Percentiles rank a stretch among this genome's conserved stretches.
Conservation (phyloP, 202 grass and related monocot species). For the Schoenoplectus triqueter region DNA sequence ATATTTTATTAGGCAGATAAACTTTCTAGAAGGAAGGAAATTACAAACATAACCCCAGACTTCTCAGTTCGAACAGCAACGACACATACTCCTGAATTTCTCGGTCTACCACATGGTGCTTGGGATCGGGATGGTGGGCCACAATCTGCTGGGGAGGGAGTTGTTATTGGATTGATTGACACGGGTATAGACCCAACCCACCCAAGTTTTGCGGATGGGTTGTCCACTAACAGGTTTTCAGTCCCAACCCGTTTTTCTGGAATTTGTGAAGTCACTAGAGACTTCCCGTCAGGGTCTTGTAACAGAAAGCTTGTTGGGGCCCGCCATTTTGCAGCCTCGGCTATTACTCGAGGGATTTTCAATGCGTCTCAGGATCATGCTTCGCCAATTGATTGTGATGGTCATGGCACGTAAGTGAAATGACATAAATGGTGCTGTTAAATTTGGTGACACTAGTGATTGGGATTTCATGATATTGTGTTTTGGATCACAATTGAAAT, state of each 20-base stretch:
- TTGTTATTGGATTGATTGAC: constrained; percentile 90
- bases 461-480: not conserved
- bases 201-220: constrained; percentile 79
- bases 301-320: constrained; percentile 97
- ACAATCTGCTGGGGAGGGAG: constrained; percentile 75
- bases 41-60: constrained; percentile 80
- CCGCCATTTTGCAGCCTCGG: constrained; percentile 99
- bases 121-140: constrained; percentile 92
- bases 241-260: constrained; percentile 82
- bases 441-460: too few species aligned
- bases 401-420: constrained; percentile 88
- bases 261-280: constrained; percentile 89
- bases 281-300: constrained; percentile 97
- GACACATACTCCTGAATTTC: constrained; percentile 94
- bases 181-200: constrained; percentile 94
- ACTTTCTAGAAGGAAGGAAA: constrained; percentile 71
- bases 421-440: constrained; percentile 16
- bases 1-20: constrained; percentile 68
- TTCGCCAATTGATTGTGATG: constrained; percentile 95
- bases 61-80: constrained; percentile 91
- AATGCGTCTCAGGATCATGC: constrained; percentile 88
- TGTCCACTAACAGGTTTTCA: constrained; percentile 70
- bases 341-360: constrained; percentile 91
- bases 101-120: constrained; percentile 82
- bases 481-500: not conserved